A percentile compares a stretch with the other conserved stretches of the same genome.
Conservation (phyloP, 495 filamentous ascomycete genomes). For the Xylaria cubensis region DNA sequence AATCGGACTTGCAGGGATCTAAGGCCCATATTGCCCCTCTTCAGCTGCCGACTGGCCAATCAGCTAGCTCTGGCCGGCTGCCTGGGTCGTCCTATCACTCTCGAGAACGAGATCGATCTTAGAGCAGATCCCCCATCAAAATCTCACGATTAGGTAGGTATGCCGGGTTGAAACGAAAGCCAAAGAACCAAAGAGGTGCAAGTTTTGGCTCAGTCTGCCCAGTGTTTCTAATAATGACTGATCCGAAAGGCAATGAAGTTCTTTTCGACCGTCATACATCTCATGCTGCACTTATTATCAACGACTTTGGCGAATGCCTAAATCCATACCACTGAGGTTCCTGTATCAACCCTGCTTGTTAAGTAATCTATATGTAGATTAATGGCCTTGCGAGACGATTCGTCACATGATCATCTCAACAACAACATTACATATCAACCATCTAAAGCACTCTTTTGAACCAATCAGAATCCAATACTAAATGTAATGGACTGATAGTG, state of each 20-base stretch:
- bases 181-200: not conserved
- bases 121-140: constrained; percentile 3
- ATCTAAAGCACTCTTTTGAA: not conserved
- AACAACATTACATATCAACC: not conserved
- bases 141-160: constrained; percentile 5
- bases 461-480: not conserved
- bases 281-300: not conserved
- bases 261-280: too few species aligned
- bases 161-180: not conserved
- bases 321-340: too few species aligned
- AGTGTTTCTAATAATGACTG: too few species aligned
- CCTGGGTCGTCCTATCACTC: not conserved
- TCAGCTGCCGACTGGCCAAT: constrained; percentile 10
- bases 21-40: constrained; percentile 15
- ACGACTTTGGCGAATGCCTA: not conserved
- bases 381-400: not conserved
- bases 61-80: not conserved
- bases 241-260: too few species aligned
- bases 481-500: not conserved
- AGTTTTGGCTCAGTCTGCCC: not conserved
- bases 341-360: not conserved
- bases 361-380: not conserved
- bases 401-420: not conserved
- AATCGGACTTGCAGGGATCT: constrained; percentile 11
- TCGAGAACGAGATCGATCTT: not conserved